A percentile compares a stretch with the other conserved stretches of the same genome.
These are phyloP conservation scores for Gastrolobium bilobum DNA, from an alignment of 306 rosid genomes.

Conservation along the genomic window DNA sequence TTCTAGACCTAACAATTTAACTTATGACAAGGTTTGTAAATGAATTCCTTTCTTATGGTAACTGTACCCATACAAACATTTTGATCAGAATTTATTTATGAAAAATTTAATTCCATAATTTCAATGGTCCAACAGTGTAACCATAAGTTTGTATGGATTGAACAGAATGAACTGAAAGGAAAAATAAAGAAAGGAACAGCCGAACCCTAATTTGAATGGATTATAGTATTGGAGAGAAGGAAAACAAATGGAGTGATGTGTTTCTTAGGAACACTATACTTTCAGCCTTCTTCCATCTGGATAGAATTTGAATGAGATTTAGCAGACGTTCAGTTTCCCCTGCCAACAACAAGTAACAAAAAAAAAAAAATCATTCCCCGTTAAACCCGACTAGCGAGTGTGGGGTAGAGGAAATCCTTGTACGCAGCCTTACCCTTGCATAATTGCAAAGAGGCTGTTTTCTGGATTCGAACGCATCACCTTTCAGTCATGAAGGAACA, in stretches of 20 bases:
- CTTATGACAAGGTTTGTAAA: not conserved
- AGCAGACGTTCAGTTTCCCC: conserved; percentile 17
- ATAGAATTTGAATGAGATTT: not conserved
- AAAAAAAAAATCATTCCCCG: too few species aligned
- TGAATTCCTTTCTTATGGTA: conserved; percentile 1
- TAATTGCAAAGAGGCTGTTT: too few species aligned
- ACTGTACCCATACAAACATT: conserved; percentile 4
- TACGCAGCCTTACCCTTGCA: too few species aligned
- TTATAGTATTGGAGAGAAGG: conserved; percentile 15
- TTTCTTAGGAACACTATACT: conserved; percentile 26
- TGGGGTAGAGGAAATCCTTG: too few species aligned
- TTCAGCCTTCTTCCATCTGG: not conserved
- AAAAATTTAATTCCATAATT: conserved; percentile 8
- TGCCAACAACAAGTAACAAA: not conserved
- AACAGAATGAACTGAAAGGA: not conserved
- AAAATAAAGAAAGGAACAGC: conserved; percentile 16
- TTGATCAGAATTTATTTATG: not conserved
- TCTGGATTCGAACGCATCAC: too few species aligned
- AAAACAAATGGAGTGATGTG: conserved; percentile 20
- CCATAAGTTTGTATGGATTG: not conserved
- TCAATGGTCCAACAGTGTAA: conserved; percentile 6
- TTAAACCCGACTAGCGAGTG: too few species aligned
- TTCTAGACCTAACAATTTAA: not conserved
- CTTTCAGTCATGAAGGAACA: too few species aligned
- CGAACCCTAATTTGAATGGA: not conserved